Evolutionary conservation across 495 filamentous ascomycete species (phyloP).

Genomic region (Hypoxylon fuscum): DNA sequence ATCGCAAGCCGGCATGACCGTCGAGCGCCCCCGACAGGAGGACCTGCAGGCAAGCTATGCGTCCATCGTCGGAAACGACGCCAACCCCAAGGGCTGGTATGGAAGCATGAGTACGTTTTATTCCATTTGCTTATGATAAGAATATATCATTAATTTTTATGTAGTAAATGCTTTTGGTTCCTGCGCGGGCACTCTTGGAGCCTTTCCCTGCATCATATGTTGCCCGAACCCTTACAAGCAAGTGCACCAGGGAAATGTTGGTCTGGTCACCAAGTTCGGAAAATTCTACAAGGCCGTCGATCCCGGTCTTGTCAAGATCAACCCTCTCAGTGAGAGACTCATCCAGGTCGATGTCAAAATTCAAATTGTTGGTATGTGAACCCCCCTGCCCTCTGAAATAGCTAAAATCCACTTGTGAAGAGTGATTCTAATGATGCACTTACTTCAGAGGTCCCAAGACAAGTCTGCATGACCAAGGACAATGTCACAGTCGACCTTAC

Average conservation of each 20-base stretch:
- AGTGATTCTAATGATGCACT: slow-evolving; percentile 1
- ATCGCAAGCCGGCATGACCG: slow-evolving; percentile 67
- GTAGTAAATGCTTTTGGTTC: slow-evolving; percentile 78
- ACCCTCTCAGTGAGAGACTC: slow-evolving; percentile 91
- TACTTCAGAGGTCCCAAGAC: slow-evolving; percentile 82
- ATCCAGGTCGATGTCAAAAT: slow-evolving; percentile 98
- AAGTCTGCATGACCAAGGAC: slow-evolving; percentile 99
- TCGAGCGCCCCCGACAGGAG: slow-evolving; percentile 80
- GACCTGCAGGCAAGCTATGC: slow-evolving; percentile 94
- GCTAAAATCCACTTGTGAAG: neutral
- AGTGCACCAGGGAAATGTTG: slow-evolving; percentile 92
- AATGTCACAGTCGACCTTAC: slow-evolving; percentile 94
- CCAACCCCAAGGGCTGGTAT: slow-evolving; percentile 86
- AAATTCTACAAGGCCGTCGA: slow-evolving; percentile 97
- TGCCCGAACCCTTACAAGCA: slow-evolving; percentile 98
- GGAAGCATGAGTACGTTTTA: slow-evolving; percentile 77
- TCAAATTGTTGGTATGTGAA: slow-evolving; percentile 81
- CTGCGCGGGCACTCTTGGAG: slow-evolving; percentile 80
- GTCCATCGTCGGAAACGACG: slow-evolving; percentile 74
- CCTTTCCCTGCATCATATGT: slow-evolving; percentile 89
- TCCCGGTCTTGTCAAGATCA: slow-evolving; percentile 96
- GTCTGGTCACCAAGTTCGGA: slow-evolving; percentile 94
- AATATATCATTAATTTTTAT: slow-evolving; percentile 10
- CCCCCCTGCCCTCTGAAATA: neutral
- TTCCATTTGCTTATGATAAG: neutral